Base-by-base conservation (phyloP, 169 alveolate genomes). In the Plasmodium blacklocki region DNA sequence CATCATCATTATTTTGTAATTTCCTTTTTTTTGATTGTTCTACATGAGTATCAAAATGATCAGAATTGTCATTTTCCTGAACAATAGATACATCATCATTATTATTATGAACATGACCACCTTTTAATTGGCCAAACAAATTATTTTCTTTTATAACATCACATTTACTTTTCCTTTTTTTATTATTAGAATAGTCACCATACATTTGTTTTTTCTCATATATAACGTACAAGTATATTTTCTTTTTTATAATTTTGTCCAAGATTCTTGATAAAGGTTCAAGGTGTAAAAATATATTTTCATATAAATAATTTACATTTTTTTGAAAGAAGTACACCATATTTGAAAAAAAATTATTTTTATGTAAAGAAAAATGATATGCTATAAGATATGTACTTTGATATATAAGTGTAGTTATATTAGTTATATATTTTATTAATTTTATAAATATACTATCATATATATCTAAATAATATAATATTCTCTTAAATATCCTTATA, bases 401-500 rank as follows among this genome's bases (percentile, higher is more conserved):
- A 45, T 70, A 83, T 45, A 83, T 14, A 58, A 56, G 85, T 19
- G 18, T 49, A 60, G 68, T 68, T 18, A 83, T 83, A 73, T 83
- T 83, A 11, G 74, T 70, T 70, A 59, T 9, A 50, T 83, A 83
- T 71, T 83, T 83, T 39, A 83, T 71, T 45, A 83, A 18, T 62
- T 67, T 70, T 19, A 83, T 68, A 70, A 83, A 83, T n/a, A 83
- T 43, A 49, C 11, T 58, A 14, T 59, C 74, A 18, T 43, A 58
- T 43, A 45, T 56, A 43, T 67, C 39, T 45, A 73, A 29, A 73
- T 43, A 29, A 8, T 6, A 32, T 12, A 64, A 15, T 60, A 83
- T 56, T 56, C 45, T 83, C 21, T 45, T 67, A 68, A 83, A 83
- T 21, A 83, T 83, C 47, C 64, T 83, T n/a, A 83, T 83, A 56